Base-by-base conservation (phyloP, 106 monocot species). In the Alisma plantagoaquatica region DNA sequence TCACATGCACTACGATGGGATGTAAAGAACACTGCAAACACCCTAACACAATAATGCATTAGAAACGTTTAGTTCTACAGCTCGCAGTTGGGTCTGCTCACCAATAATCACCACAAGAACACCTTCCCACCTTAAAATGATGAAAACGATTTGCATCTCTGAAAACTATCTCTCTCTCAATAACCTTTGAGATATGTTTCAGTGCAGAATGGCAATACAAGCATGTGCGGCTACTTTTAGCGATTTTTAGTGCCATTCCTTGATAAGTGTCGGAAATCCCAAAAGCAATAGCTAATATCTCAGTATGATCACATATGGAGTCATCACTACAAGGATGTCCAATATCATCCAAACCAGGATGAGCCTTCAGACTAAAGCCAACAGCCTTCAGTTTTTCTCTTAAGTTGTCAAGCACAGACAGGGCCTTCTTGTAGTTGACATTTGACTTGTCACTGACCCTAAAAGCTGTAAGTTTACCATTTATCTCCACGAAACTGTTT, bases 381-480 rank as follows among this genome's bases (percentile, higher is more conserved):
- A 23, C 58, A 27, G 74, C 68, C 29, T 71, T 81, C 51, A 77
- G 56, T 38, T 53, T 74, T 43, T 26, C 58, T 58, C 81, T 77
- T 65, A 86, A 44, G 23, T 70, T 56, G 42, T 41, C 52, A 12
- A 74, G 32, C 70, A 69, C 47, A 3, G 19, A 42, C 38, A 70
- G 65, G 26, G 81, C 61, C 53, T 81, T 76, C 49, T 38, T 49
- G 6, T 63, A 74, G 49, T 64, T 67, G 8, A 65, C 60, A 33
- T 86, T 59, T 10, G 67, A 64, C 30, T 53, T 68, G 18, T 86
- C 86, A 31, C 68, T 62, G 23, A 54, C 64, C 33, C 53, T 47
- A 46, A 86, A 80, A 0, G 70, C 61, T 11, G 67, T 67, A 51
- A 77, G 53, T 57, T 57, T 60, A 14, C 86, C 80, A 45, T 69